Conservation (phyloP, 495 filamentous ascomycete species). For the Chlorociboria aeruginascens region DNA sequence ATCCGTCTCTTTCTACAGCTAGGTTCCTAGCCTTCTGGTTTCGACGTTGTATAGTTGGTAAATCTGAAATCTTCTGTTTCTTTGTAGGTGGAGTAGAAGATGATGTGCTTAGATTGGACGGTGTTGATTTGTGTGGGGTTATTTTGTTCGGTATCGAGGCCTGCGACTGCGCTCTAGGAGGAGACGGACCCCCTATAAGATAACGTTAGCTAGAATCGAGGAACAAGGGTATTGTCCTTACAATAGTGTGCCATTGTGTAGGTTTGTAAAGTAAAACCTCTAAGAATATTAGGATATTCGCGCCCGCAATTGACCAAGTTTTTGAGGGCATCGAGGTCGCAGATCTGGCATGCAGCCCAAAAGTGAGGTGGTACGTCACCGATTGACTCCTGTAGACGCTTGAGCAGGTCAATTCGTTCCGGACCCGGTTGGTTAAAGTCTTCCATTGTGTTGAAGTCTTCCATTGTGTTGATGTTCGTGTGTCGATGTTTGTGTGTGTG, state of each 20-base stretch:
- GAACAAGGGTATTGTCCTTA: background rate
- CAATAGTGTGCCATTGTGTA: background rate
- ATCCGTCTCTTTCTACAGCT: conserved; percentile 1
- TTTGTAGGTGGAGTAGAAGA: too few relatives aligned
- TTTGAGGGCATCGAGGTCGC: conserved; percentile 4
- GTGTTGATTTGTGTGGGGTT: background rate
- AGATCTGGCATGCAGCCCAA: too few relatives aligned
- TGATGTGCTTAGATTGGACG: background rate
- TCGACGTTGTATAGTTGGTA: background rate
- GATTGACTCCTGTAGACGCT: conserved; percentile 1
- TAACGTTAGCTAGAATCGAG: background rate
- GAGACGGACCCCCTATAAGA: too few relatives aligned
- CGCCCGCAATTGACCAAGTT: background rate
- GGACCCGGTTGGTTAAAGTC: too few relatives aligned
- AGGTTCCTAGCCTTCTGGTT: background rate
- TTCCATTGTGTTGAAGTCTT: too few relatives aligned
- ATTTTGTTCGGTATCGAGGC: too few relatives aligned
- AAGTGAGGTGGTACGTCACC: conserved; percentile 3
- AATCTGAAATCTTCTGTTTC: too few relatives aligned
- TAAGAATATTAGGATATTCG: background rate
- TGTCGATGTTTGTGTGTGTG: too few relatives aligned
- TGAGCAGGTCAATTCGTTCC: conserved; percentile 5
- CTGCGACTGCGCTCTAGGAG: too few relatives aligned
- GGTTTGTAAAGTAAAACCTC: background rate
- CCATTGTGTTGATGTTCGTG: too few relatives aligned